A percentile compares a stretch with the other conserved stretches of the same genome.
These are phyloP conservation scores for Nitzschia sp. DNA, from an alignment of 108 stramenopile species.

Conservation along the genomic window DNA sequence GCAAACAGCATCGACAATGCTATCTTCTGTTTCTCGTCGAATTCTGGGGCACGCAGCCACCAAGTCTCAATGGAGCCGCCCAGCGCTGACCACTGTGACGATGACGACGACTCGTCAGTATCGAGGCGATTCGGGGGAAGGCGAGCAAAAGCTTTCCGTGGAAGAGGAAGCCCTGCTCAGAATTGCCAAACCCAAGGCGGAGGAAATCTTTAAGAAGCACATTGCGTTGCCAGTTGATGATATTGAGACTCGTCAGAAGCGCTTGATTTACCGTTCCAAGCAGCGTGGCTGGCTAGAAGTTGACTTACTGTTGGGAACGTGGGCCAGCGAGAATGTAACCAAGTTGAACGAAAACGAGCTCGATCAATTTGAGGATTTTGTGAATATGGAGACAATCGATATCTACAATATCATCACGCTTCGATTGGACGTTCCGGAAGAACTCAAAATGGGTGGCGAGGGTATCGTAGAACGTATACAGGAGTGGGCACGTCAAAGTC, in stretches of 20 bases:
- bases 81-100: neutral
- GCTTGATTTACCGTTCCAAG: constrained; percentile 95
- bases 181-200: constrained; percentile 61
- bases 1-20: constrained; percentile 1
- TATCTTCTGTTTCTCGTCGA: constrained; percentile 3
- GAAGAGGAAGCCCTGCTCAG: constrained; percentile 69
- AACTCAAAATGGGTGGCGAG: constrained; percentile 48
- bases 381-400: constrained; percentile 98
- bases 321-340: constrained; percentile 93
- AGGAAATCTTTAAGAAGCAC: constrained; percentile 69
- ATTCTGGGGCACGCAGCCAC: neutral
- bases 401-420: constrained; percentile 97
- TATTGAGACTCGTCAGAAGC: constrained; percentile 77
- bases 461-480: constrained; percentile 81
- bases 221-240: constrained; percentile 57
- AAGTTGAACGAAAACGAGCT: constrained; percentile 68
- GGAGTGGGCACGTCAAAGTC: constrained; percentile 78
- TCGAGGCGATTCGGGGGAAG: constrained; percentile 75
- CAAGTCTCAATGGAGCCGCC: neutral
- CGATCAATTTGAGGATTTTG: constrained; percentile 94
- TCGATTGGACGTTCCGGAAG: constrained; percentile 76
- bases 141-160: constrained; percentile 24
- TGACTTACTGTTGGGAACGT: constrained; percentile 96
- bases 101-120: constrained; percentile 42
- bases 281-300: constrained; percentile 99